phyloP scores from a whole-genome alignment of 345 rosid genomes.

The Microcos paniculata region DNA sequence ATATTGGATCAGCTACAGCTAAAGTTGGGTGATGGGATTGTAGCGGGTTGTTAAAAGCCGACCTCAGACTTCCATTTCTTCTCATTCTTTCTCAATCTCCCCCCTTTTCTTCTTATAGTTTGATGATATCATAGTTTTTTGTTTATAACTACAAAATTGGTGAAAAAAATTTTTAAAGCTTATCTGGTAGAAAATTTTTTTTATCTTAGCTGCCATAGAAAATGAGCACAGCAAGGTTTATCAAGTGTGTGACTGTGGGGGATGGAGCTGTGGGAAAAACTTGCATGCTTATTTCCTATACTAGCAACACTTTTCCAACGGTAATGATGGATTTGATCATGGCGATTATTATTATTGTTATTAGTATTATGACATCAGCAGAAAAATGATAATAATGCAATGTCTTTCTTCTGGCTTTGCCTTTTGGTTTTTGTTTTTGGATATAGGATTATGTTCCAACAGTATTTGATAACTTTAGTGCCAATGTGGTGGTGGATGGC shows the following conservation, averaged over 20 bases:
- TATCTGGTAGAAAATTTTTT: neutral
- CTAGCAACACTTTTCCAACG: conserved; percentile 77
- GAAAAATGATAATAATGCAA: neutral
- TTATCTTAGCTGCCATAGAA: neutral
- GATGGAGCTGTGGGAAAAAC: conserved; percentile 89
- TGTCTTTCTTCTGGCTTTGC: neutral
- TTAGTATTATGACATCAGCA: neutral
- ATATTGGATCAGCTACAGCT: conserved; percentile 12
- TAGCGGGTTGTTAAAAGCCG: conserved; percentile 22
- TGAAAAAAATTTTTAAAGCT: neutral
- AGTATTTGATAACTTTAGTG: conserved; percentile 68
- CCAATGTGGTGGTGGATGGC: conserved; percentile 63
- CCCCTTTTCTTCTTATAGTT: neutral
- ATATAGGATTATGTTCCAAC: conserved; percentile 62
- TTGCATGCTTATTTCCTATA: conserved; percentile 82
- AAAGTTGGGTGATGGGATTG: conserved; percentile 28
- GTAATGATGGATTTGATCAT: conserved; percentile 25
- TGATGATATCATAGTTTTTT: neutral
- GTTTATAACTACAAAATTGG: neutral
- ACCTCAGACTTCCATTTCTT: neutral
- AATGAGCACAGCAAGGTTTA: conserved; percentile 73
- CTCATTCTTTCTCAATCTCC: conserved; percentile 12
- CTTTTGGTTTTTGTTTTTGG: neutral
- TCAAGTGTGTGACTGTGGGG: conserved; percentile 82
- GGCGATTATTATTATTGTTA: too few species aligned